A percentile compares a stretch with the other conserved stretches of the same genome.
phyloP scores from a whole-genome alignment of 108 stramenopile genomes.

The Nitzschia palea region DNA sequence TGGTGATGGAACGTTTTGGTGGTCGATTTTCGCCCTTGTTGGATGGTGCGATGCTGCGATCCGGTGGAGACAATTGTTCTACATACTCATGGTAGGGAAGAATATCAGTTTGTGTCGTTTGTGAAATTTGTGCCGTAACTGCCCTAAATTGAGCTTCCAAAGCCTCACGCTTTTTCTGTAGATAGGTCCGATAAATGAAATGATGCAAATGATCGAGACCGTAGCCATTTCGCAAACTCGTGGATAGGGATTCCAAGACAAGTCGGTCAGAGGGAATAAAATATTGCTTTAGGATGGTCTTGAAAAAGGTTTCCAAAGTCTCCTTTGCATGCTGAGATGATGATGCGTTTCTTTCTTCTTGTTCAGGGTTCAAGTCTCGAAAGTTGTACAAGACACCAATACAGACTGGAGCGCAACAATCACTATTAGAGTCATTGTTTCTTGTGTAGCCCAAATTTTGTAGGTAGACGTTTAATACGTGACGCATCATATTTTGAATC shows the following conservation, averaged over 20 bases:
- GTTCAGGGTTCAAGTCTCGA: conserved; percentile 35
- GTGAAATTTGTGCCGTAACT: conserved; percentile 8
- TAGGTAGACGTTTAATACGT: neutral
- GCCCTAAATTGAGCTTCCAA: conserved; percentile 24
- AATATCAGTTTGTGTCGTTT: neutral
- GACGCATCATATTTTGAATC: neutral
- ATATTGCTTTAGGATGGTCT: neutral
- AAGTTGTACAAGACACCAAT: conserved; percentile 52
- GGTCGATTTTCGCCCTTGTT: neutral
- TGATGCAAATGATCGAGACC: conserved; percentile 44
- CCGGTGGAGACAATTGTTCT: neutral
- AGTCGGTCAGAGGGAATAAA: neutral
- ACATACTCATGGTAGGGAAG: conserved; percentile 9
- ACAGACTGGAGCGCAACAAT: conserved; percentile 16
- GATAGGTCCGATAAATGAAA: conserved; percentile 56
- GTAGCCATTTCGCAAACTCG: conserved; percentile 45
- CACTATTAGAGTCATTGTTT: conserved; percentile 3
- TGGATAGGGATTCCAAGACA: neutral
- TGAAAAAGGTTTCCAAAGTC: neutral
- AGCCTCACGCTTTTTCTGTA: conserved; percentile 31
- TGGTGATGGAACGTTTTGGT: neutral
- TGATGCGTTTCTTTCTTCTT: neutral
- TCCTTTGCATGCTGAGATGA: neutral
- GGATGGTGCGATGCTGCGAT: neutral
- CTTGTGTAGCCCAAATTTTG: conserved; percentile 9